Evolutionary conservation across 2,329 filamentous ascomycete species (phyloP), one percentile per base, ranked within the genome.

Genomic region (Thyridium curvatum): DNA sequence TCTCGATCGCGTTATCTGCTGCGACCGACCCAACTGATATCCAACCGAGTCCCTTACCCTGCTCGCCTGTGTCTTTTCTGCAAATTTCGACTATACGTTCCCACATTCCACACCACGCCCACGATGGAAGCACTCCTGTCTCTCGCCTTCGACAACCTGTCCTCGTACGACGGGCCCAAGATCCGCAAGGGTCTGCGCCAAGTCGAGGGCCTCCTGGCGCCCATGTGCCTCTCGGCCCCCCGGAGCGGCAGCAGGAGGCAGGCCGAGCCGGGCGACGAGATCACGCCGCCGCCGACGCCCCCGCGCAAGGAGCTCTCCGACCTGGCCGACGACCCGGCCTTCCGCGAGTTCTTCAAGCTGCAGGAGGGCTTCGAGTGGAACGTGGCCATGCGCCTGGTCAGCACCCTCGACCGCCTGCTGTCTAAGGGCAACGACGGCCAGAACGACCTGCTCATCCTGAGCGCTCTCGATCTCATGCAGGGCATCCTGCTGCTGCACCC

Each of bases 361-460:
- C 93, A 98, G 61, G 90, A 97, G 56, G 87, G 90, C 3, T 98
- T 98, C 58, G 88, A 97, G 66, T 97, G 89, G 86, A 98, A 98
- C 66, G 87, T 97, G 40, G 84, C 88, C 12, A 81, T 88, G 64
- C 82, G 89, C 44, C 73, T 97, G 44, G 82, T 95, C 45, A 80
- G 82, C 38, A 94, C 87, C 41, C 77, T 97, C 32, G 89, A 96
- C 60, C 77, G 87, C 41, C 74, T 96, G 35, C 74, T 96, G 54
- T 88, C 87, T 33, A 88, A 88, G 67, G 81, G 82, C 38, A 82
- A 79, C 58, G 82, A 89, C 52, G 86, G 85, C 31, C 82, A 87
- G 48, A 93, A 91, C 56, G 89, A 97, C 59, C 68, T 91, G 43
- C 74, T 96, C 52, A 94, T 97, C 52, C 75, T 96, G 51, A 86